Evolutionary conservation across 805 yeast genomes (phyloP).

Genomic region (Wickerhamiella sergipiensis): DNA sequence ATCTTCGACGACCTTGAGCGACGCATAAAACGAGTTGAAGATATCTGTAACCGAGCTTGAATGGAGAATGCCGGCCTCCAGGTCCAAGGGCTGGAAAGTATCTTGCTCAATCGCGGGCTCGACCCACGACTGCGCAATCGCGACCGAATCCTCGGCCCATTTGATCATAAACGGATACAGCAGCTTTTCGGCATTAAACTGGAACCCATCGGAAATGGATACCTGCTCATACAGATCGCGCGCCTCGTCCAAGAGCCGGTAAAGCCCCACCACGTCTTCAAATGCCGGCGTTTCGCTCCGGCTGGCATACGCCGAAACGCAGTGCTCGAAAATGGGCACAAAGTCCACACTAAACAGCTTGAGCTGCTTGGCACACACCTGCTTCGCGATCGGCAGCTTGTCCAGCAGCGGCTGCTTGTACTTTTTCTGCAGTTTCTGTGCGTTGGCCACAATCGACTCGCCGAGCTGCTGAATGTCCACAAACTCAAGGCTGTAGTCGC

Average conservation of each 20-base stretch:
- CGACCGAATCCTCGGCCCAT: constrained; percentile 33
- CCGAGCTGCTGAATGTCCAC: constrained; percentile 45
- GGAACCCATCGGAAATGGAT: constrained; percentile 30
- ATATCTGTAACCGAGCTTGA: constrained; percentile 58
- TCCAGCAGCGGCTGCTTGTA: constrained; percentile 53
- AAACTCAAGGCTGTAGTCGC: constrained; percentile 39
- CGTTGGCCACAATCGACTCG: constrained; percentile 36
- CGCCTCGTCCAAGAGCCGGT: constrained; percentile 38
- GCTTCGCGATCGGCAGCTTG: constrained; percentile 34
- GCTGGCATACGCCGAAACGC: constrained; percentile 16
- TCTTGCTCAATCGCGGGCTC: constrained; percentile 46
- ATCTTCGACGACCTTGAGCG: constrained; percentile 40
- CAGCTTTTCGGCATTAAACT: constrained; percentile 42
- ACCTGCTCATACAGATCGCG: constrained; percentile 40
- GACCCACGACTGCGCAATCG: constrained; percentile 35
- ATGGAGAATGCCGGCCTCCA: constrained; percentile 23
- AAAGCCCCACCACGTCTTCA: constrained; percentile 45
- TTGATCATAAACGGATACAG: constrained; percentile 35
- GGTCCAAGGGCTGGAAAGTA: constrained; percentile 38
- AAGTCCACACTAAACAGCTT: constrained; percentile 24
- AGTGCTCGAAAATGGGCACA: constrained; percentile 22
- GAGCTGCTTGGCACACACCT: constrained; percentile 23
- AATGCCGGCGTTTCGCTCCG: constrained; percentile 25
- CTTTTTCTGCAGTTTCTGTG: constrained; percentile 40
- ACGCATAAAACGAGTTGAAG: constrained; percentile 47